Percentiles rank a stretch among this genome's conserved stretches.
Evolutionary conservation across 2,329 filamentous ascomycete genomes (phyloP).

Genomic region (Dendryphion nanum): DNA sequence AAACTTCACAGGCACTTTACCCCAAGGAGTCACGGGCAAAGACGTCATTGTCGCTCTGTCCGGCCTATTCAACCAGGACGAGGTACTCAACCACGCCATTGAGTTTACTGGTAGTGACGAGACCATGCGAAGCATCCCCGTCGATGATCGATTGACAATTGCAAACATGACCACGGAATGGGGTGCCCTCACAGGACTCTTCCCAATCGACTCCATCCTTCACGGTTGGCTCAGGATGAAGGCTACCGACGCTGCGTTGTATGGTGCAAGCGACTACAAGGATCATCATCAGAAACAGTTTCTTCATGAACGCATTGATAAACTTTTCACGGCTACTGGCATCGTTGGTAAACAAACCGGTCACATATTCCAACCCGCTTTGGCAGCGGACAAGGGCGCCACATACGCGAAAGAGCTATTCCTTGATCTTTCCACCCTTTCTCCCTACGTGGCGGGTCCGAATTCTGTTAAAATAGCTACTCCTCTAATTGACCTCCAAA

Average conservation of each 20-base stretch:
- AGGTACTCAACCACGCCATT: constrained; percentile 87
- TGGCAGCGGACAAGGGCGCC: constrained; percentile 72
- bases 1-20: constrained; percentile 72
- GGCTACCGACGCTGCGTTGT: constrained; percentile 69
- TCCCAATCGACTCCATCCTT: constrained; percentile 75
- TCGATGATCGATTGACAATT: constrained; percentile 74
- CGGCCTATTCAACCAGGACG: constrained; percentile 79
- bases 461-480: constrained; percentile 89
- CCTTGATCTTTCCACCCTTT: constrained; percentile 77
- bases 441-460: constrained; percentile 81
- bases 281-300: constrained; percentile 59
- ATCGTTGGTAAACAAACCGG: constrained; percentile 35
- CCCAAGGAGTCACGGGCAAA: constrained; percentile 82
- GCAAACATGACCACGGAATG: constrained; percentile 82
- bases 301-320: constrained; percentile 70
- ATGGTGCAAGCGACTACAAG: constrained; percentile 44
- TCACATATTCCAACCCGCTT: constrained; percentile 52
- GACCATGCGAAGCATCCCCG: constrained; percentile 68
- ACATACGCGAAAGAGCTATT: constrained; percentile 81
- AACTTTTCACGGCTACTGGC: constrained; percentile 56
- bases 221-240: constrained; percentile 73
- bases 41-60: constrained; percentile 91
- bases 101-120: constrained; percentile 82
- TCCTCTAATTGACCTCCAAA: constrained; percentile 70
- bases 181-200: constrained; percentile 71